Evolutionary conservation across 1,284 basidiomycete genomes (phyloP).

Genomic region (Pascua sp.): DNA sequence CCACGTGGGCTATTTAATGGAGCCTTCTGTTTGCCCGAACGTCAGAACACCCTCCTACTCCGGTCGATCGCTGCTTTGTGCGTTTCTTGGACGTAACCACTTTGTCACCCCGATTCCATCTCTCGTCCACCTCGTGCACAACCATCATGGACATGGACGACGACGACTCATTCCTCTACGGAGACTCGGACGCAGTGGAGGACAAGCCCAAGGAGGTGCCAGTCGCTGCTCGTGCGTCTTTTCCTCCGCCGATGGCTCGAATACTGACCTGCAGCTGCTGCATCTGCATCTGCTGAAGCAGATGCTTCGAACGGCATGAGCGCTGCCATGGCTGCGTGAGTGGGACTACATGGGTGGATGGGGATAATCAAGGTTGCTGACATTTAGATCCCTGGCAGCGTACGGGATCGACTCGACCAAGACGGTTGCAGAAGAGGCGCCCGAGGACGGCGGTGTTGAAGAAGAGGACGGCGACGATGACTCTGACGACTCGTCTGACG

Average conservation of each 20-base stretch:
- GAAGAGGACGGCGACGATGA: slow-evolving; percentile 38
- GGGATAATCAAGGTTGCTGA: too few species aligned
- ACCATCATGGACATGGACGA: slow-evolving; percentile 43
- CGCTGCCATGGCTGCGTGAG: slow-evolving; percentile 35
- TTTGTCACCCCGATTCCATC: background rate
- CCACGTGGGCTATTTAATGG: too few species aligned
- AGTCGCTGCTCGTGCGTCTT: background rate
- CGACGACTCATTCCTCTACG: slow-evolving; percentile 48
- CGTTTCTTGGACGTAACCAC: too few species aligned
- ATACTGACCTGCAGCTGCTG: slow-evolving; percentile 2
- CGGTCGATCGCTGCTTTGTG: too few species aligned
- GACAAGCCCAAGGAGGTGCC: background rate
- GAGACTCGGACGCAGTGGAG: slow-evolving; percentile 23
- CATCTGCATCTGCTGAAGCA: background rate
- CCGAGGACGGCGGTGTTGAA: slow-evolving; percentile 42
- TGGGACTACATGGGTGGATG: background rate
- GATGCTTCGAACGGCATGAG: slow-evolving; percentile 9
- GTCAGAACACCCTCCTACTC: too few species aligned
- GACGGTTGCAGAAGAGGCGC: slow-evolving; percentile 28
- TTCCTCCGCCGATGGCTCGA: background rate
- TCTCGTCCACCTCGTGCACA: background rate
- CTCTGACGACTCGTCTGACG: slow-evolving; percentile 43
- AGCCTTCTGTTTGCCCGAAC: too few species aligned
- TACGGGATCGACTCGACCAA: slow-evolving; percentile 41
- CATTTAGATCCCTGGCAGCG: slow-evolving; percentile 40